Conservation (phyloP, 352 stramenopile species). For the Plasmopara viticola region DNA sequence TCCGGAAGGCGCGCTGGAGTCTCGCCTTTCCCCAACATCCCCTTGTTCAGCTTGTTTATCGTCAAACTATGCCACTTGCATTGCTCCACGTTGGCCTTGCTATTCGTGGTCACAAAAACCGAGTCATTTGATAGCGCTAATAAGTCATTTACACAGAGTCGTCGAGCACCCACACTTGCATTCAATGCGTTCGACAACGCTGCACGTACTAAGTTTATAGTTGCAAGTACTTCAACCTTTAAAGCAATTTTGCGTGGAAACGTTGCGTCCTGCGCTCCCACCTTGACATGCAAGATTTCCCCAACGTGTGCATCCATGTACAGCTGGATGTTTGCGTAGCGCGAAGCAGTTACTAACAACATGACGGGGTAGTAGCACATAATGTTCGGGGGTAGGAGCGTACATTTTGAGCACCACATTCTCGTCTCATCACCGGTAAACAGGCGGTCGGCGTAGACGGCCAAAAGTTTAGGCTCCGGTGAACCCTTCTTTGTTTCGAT, state of each 20-base stretch:
- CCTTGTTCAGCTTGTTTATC: conserved; percentile 31
- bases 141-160: conserved; percentile 32
- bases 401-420: conserved; percentile 79
- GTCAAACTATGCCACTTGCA: conserved; percentile 49
- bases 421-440: conserved; percentile 72
- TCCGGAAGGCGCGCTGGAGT: conserved; percentile 32
- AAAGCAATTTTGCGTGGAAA: conserved; percentile 47
- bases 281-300: conserved; percentile 59
- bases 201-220: conserved; percentile 45
- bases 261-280: conserved; percentile 44
- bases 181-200: conserved; percentile 54
- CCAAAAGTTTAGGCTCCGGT: conserved; percentile 31
- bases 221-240: conserved; percentile 28
- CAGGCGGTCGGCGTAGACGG: conserved; percentile 63
- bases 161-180: conserved; percentile 13
- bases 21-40: conserved; percentile 20
- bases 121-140: conserved; percentile 41
- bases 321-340: conserved; percentile 56
- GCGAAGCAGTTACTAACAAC: conserved; percentile 36
- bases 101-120: conserved; percentile 34
- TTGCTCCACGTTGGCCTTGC: conserved; percentile 27
- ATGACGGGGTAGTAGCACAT: conserved; percentile 60
- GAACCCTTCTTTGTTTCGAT: conserved; percentile 19
- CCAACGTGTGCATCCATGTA: conserved; percentile 37
- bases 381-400: conserved; percentile 53